Evolutionary conservation across 2,329 filamentous ascomycete genomes (phyloP), one percentile per base, ranked within the genome.

Genomic region (Myotisia sp.): DNA sequence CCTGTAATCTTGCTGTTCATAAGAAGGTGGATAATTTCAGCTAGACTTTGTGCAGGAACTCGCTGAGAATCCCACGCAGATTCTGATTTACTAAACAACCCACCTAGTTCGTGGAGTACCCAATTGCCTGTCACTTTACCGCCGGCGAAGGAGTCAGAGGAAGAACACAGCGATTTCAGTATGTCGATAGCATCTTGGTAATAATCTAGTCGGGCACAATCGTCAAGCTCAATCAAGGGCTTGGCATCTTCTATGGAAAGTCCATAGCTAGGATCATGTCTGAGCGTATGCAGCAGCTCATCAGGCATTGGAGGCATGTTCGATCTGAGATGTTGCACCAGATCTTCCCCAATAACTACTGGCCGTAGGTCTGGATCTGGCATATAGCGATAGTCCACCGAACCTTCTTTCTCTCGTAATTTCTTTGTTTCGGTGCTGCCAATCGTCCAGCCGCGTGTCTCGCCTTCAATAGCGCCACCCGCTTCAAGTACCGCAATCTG

Each of bases 331-430:
- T 76, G 65, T 4, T 65, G 50, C 3, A 94, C 62, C 1, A 95
- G 64, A 37, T 81, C 75, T 39, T 61, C 51, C 5, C 75, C 76
- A 40, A 98, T 79, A 2, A 85, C 53, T 2, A 98, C 65, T 1
- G 90, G 84, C 0, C 73, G 70, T 9, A 98, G 67, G 52, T 98
- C 90, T 4, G 90, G 83, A 53, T 98, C 90, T 0, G 90, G 87
- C 87, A 98, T 95, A 53, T 98, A 98, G 26, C 90, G 71, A 56
- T 98, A 98, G 56, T 98, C 90, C 4, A 95, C 85, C 51, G 93
- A 87, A 30, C 90, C 90, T 55, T 95, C 90, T 55, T 98, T 98
- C 17, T 84, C 84, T 48, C 90, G 72, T 27, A 98, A 62, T 26
- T 79, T 71, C 38, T 74, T 75, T 3, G 90, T 95, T 52, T 85